Percentiles rank a stretch among this genome's conserved stretches.
Conservation (phyloP, 345 rosid genomes). For the Eucalyptus guilfoylei region DNA sequence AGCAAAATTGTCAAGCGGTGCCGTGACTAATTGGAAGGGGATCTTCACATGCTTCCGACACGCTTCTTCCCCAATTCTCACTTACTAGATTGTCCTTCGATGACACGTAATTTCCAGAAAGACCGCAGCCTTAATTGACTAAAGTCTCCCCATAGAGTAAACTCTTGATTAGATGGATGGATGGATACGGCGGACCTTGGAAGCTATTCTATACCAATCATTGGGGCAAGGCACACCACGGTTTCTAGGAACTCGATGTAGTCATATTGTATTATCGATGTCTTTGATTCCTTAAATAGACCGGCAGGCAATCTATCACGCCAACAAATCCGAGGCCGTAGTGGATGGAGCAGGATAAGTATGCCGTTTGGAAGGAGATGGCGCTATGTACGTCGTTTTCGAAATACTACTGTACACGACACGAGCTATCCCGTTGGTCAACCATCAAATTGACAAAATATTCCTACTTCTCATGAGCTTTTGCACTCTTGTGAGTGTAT, state of each 20-base stretch:
- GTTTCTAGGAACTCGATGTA: neutral
- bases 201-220: neutral
- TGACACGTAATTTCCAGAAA: neutral
- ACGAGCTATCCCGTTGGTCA: neutral
- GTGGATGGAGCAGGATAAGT: neutral
- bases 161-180: neutral
- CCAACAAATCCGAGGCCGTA: neutral
- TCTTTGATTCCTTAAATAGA: neutral
- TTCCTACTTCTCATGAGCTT: neutral
- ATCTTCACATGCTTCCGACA: neutral
- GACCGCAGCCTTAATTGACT: neutral
- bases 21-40: neutral
- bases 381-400: neutral
- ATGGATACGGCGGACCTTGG: neutral
- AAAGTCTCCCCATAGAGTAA: neutral
- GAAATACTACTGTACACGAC: neutral
- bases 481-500: neutral
- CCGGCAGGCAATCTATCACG: fast-evolving
- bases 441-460: neutral
- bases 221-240: neutral
- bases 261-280: neutral
- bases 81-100: neutral
- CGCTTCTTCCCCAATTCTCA: neutral
- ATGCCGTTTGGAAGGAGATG: neutral
- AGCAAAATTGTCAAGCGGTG: neutral